Percentiles rank a stretch among this genome's conserved stretches.
Conservation (phyloP, 768 basidiomycete genomes). For the Rhodosporidiobolus sp. region DNA sequence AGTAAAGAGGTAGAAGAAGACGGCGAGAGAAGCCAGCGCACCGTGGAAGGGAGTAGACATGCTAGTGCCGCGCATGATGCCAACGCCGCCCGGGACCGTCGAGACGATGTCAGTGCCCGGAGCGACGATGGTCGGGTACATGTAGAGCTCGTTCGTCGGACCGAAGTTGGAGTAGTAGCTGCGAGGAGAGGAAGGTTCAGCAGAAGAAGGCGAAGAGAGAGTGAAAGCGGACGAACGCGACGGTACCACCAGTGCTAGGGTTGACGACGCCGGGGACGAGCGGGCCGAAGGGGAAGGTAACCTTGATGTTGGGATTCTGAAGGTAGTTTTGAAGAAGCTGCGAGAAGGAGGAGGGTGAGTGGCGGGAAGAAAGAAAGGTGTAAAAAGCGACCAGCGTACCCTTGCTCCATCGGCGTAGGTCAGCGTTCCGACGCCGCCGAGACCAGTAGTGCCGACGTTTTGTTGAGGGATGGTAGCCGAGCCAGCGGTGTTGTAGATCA, state of each 20-base stretch:
- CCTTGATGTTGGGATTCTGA: background rate
- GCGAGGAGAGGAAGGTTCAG: background rate
- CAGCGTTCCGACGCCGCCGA: background rate
- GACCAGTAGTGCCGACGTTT: background rate
- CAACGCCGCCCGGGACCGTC: conserved; percentile 36
- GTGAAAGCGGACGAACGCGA: conserved; percentile 4
- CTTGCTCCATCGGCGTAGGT: background rate
- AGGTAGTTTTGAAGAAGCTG: conserved; percentile 11
- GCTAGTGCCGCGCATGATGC: conserved; percentile 35
- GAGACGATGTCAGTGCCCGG: conserved; percentile 40
- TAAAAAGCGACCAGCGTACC: background rate
- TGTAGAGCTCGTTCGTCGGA: conserved; percentile 60
- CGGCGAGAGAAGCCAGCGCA: background rate
- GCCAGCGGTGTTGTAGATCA: conserved; percentile 23
- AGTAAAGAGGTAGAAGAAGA: no score
- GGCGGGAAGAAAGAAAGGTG: background rate
- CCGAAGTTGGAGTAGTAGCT: conserved; percentile 55
- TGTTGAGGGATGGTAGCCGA: background rate
- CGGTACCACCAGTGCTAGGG: conserved; percentile 20
- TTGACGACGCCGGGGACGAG: conserved; percentile 15
- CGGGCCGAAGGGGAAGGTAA: conserved; percentile 18
- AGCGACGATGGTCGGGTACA: conserved; percentile 31
- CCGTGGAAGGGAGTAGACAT: conserved; percentile 36
- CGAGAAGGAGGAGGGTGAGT: background rate
- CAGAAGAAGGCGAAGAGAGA: background rate